phyloP scores from a whole-genome alignment of 1,284 basidiomycete species.

The Papiliotrema flavescens region DNA sequence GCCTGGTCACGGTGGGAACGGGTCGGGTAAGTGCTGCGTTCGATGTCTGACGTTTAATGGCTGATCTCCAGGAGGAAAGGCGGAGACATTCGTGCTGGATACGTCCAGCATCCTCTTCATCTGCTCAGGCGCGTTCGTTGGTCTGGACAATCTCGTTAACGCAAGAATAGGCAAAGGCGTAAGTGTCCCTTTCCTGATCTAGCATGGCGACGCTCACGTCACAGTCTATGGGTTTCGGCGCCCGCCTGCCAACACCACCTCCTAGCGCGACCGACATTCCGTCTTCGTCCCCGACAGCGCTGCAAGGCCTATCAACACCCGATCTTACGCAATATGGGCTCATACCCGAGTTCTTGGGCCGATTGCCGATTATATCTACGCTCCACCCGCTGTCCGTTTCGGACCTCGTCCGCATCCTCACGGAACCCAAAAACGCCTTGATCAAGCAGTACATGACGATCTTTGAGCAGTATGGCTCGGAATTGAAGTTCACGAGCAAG shows the following conservation, averaged over 20 bases:
- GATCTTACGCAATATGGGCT: slow-evolving; percentile 87
- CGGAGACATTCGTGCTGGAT: slow-evolving; percentile 46
- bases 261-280: neutral
- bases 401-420: slow-evolving; percentile 84
- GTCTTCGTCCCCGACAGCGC: neutral
- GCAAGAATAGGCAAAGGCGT: slow-evolving; percentile 78
- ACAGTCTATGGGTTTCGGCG: slow-evolving; percentile 84
- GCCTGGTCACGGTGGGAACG: slow-evolving; percentile 39
- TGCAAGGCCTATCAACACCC: slow-evolving; percentile 43
- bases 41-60: neutral
- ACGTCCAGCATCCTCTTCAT: slow-evolving; percentile 83
- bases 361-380: slow-evolving; percentile 80
- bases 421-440: slow-evolving; percentile 84
- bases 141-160: slow-evolving; percentile 76
- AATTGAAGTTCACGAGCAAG: slow-evolving; percentile 47
- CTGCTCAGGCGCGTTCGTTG: slow-evolving; percentile 89
- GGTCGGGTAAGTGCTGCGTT: slow-evolving; percentile 5
- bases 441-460: slow-evolving; percentile 82
- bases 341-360: slow-evolving; percentile 91
- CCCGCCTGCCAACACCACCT: slow-evolving; percentile 54
- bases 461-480: slow-evolving; percentile 53
- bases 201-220: too few species aligned
- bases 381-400: slow-evolving; percentile 65
- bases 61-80: slow-evolving; percentile 31
- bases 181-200: slow-evolving; percentile 40